Percentiles rank a stretch among this genome's conserved stretches.
These are phyloP conservation scores for Trichophyton benhamiae DNA, from an alignment of 2,329 filamentous ascomycete species.

Conservation along the genomic window DNA sequence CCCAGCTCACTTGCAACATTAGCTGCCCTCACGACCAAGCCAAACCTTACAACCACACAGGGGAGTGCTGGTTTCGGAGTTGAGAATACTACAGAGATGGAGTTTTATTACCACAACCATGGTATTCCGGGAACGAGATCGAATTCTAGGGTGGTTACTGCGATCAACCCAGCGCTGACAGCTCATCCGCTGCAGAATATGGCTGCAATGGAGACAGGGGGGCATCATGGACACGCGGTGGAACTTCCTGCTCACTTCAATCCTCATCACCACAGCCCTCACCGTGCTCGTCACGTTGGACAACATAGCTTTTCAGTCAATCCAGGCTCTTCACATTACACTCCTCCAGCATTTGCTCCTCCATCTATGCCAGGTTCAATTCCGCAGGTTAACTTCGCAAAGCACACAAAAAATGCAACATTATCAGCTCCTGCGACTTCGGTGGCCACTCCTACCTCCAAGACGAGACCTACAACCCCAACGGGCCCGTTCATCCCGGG, in stretches of 20 bases:
- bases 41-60: slow-evolving; percentile 15
- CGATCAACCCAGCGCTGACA: not conserved
- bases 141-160: slow-evolving; percentile 6
- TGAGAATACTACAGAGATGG: slow-evolving; percentile 6
- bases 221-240: not conserved
- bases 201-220: slow-evolving; percentile 5
- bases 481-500: slow-evolving; percentile 9
- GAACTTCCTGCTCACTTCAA: not conserved
- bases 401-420: not conserved
- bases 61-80: slow-evolving; percentile 6
- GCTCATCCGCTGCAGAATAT: slow-evolving; percentile 11
- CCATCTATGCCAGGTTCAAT: not conserved
- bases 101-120: slow-evolving; percentile 5
- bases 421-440: not conserved
- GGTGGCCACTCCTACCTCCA: not conserved
- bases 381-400: not conserved
- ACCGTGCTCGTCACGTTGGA: not conserved
- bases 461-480: not conserved
- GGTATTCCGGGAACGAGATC: slow-evolving; percentile 7
- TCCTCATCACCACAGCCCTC: not conserved
- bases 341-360: not conserved
- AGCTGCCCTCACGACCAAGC: slow-evolving; percentile 7
- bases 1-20: slow-evolving; percentile 5
- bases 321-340: not conserved
- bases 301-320: not conserved